Evolutionary conservation across 768 basidiomycete species (phyloP).

Genomic region (Fibroporia radiculosa): DNA sequence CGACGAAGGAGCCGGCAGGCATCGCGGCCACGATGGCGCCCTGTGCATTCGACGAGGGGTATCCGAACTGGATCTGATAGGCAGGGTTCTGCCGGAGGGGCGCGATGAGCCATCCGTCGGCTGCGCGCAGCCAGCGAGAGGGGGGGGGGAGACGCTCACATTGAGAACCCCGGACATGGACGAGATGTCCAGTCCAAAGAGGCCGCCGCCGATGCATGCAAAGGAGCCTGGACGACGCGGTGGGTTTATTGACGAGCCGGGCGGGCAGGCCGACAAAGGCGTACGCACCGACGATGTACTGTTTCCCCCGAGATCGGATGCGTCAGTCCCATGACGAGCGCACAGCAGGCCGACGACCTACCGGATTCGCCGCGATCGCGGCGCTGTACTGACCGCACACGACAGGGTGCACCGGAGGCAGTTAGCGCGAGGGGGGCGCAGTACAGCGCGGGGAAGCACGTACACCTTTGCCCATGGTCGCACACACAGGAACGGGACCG

Average conservation of each 20-base stretch:
- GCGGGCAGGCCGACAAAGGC: neutral
- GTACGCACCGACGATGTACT: slow-evolving; percentile 55
- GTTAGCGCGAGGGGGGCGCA: too few relatives aligned
- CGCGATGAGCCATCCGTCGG: neutral
- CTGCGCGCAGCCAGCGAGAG: neutral
- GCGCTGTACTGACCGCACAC: slow-evolving; percentile 37
- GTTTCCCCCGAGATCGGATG: neutral
- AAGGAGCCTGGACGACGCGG: slow-evolving; percentile 38
- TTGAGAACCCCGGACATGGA: slow-evolving; percentile 74
- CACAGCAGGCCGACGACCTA: slow-evolving; percentile 18
- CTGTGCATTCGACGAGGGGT: slow-evolving; percentile 47
- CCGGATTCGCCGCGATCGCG: slow-evolving; percentile 52
- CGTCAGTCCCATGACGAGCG: neutral
- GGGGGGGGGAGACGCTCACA: slow-evolving; percentile 24
- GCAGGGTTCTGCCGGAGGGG: slow-evolving; percentile 22
- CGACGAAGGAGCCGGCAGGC: slow-evolving; percentile 68
- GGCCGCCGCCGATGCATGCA: slow-evolving; percentile 74
- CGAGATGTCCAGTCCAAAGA: slow-evolving; percentile 77
- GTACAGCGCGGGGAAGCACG: slow-evolving; percentile 6
- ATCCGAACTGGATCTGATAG: slow-evolving; percentile 25
- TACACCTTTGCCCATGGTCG: slow-evolving; percentile 24
- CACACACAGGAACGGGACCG: too few relatives aligned
- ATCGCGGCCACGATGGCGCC: slow-evolving; percentile 74
- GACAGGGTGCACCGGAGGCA: neutral
- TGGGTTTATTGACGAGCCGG: neutral